A percentile compares a stretch with the other conserved stretches of the same genome.
These are phyloP conservation scores for Trichoderma pleuroti DNA, from an alignment of 2,329 filamentous ascomycete species.

Conservation along the genomic window DNA sequence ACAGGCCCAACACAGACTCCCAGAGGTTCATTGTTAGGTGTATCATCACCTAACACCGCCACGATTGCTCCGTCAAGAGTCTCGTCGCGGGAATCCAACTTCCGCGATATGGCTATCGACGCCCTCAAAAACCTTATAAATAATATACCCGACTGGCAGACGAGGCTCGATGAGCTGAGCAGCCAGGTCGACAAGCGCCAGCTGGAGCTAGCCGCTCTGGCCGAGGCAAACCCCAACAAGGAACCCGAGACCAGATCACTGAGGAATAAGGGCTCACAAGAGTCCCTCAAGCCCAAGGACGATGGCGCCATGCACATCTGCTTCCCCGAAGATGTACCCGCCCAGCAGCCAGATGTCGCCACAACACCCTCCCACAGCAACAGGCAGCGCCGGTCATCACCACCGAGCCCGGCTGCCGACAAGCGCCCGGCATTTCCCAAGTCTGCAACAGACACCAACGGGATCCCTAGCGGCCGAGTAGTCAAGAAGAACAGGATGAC, in stretches of 20 bases:
- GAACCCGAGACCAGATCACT: conserved; percentile 40
- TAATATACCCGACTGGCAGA: conserved; percentile 59
- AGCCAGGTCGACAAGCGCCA: conserved; percentile 60
- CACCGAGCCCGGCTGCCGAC: conserved; percentile 14
- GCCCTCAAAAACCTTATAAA: conserved; percentile 52
- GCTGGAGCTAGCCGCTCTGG: conserved; percentile 53
- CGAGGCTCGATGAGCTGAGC: conserved; percentile 57
- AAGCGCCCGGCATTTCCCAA: conserved; percentile 33
- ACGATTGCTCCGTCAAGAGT: conserved; percentile 29
- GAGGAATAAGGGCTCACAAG: conserved; percentile 51
- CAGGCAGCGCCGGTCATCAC: conserved; percentile 18
- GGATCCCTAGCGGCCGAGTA: conserved; percentile 45
- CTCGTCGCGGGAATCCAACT: conserved; percentile 28
- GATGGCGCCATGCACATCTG: conserved; percentile 33
- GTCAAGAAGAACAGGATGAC: conserved; percentile 49
- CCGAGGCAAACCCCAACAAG: conserved; percentile 28
- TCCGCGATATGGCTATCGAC: conserved; percentile 47
- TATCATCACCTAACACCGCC: conserved; percentile 29
- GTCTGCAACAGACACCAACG: conserved; percentile 44
- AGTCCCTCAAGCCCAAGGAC: conserved; percentile 50
- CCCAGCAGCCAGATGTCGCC: background rate
- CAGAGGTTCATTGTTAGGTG: conserved; percentile 27
- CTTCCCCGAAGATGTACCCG: conserved; percentile 22
- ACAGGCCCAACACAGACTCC: background rate
- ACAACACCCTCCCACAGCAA: background rate